Conservation (phyloP, 2,329 filamentous ascomycete genomes). For the Aspergillus pseudotamarii region DNA sequence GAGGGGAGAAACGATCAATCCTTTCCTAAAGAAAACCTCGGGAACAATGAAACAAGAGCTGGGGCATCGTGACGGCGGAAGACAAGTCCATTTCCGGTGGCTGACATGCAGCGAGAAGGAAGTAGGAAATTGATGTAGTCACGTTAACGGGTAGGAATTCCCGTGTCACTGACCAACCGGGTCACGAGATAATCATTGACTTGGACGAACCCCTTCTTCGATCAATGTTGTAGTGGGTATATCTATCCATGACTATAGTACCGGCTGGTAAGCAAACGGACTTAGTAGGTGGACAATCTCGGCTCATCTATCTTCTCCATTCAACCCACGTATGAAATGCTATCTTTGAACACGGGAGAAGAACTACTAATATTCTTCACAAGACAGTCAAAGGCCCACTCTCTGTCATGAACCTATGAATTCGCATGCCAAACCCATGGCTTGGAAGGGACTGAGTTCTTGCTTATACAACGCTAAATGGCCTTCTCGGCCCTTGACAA, state of each 20-base stretch:
- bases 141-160: neutral
- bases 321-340: neutral
- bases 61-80: neutral
- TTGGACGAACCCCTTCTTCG: neutral
- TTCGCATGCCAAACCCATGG: neutral
- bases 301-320: neutral
- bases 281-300: neutral
- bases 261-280: neutral
- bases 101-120: no score
- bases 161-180: neutral
- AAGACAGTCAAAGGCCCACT: neutral
- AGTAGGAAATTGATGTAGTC: neutral
- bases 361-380: neutral
- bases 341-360: neutral
- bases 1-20: neutral
- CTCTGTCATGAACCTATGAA: neutral
- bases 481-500: neutral
- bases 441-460: neutral
- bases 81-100: neutral
- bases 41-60: neutral
- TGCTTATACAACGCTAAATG: neutral
- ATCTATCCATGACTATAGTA: slow-evolving; percentile 1
- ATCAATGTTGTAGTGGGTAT: no score
- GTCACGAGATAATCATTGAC: neutral
- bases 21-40: neutral